Percentiles rank a stretch among this genome's conserved stretches.
These are phyloP conservation scores for Punctularia strigosozonata DNA, from an alignment of 768 basidiomycete species.

Conservation along the genomic window DNA sequence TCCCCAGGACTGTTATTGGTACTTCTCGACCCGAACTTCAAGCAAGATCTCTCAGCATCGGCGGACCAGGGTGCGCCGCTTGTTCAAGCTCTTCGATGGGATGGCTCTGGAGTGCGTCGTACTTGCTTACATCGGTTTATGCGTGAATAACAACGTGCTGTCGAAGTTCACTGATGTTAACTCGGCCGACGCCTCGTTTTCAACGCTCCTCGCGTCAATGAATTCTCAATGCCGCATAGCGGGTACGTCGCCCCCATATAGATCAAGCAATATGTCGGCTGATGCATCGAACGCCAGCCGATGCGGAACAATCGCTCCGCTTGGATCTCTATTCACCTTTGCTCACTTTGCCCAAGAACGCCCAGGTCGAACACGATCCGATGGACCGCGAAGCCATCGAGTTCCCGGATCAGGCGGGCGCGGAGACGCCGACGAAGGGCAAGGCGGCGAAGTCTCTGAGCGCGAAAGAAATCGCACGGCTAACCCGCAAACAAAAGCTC, in stretches of 20 bases:
- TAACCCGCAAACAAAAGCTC: no score
- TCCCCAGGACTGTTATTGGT: constrained; percentile 30
- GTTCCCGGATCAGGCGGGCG: no score
- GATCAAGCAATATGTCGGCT: background rate
- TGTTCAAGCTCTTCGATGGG: background rate
- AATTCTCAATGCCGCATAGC: constrained; percentile 32
- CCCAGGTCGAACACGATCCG: constrained; percentile 32
- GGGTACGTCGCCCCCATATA: constrained; percentile 24
- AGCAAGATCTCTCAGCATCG: background rate
- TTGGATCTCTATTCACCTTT: constrained; percentile 54
- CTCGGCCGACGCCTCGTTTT: constrained; percentile 8
- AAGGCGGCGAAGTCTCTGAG: no score
- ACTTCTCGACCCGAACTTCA: constrained; percentile 26
- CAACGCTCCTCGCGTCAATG: constrained; percentile 28
- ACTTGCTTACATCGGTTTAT: background rate
- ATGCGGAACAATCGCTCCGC: constrained; percentile 31
- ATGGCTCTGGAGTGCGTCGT: background rate
- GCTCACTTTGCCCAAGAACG: constrained; percentile 46
- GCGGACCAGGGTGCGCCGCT: background rate
- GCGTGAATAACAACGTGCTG: background rate
- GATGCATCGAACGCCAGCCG: constrained; percentile 24
- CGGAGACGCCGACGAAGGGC: no score
- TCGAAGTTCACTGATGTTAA: constrained; percentile 25
- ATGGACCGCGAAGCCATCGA: constrained; percentile 25
- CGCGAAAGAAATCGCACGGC: no score